These are phyloP conservation scores for Ascochyta lentis DNA, from an alignment of 2,329 filamentous ascomycete genomes.

Conservation along the genomic window DNA sequence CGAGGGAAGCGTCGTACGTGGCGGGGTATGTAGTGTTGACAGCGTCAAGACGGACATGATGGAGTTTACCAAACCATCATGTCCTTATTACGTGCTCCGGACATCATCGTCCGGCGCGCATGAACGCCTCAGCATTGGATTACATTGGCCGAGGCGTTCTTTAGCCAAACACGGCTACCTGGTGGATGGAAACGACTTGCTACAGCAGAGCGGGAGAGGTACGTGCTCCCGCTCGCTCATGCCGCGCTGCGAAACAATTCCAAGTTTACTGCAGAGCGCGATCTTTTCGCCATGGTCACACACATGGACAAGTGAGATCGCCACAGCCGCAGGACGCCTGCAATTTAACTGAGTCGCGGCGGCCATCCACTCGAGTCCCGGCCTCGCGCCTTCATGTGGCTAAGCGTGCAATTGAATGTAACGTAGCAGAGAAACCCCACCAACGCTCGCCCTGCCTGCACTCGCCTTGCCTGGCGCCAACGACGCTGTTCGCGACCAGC, in stretches of 20 bases:
- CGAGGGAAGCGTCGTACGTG: slow-evolving; percentile 20
- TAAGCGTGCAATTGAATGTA: slow-evolving; percentile 20
- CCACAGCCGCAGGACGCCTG: slow-evolving; percentile 22
- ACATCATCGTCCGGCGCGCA: neutral
- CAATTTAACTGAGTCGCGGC: slow-evolving; percentile 29
- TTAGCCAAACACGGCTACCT: slow-evolving; percentile 17
- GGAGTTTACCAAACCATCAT: neutral
- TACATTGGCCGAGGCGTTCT: slow-evolving; percentile 8
- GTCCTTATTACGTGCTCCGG: neutral
- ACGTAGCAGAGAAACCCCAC: slow-evolving; percentile 32
- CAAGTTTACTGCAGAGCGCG: slow-evolving; percentile 4
- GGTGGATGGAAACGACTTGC: slow-evolving; percentile 12
- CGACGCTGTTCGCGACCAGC: slow-evolving; percentile 20
- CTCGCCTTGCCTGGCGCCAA: slow-evolving; percentile 32
- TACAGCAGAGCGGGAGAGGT: slow-evolving; percentile 9
- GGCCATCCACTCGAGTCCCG: slow-evolving; percentile 15
- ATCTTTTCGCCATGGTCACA: slow-evolving; percentile 10
- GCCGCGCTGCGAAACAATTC: slow-evolving; percentile 13
- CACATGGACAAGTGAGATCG: slow-evolving; percentile 18
- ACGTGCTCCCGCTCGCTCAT: slow-evolving; percentile 9
- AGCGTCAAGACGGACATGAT: slow-evolving; percentile 11
- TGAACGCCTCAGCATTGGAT: slow-evolving; percentile 4
- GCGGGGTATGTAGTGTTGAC: slow-evolving; percentile 26
- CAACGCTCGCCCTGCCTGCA: slow-evolving; percentile 34
- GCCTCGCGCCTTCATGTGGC: slow-evolving; percentile 18